Base-by-base conservation (phyloP, 306 rosid species). In the Dryas octopetala region DNA sequence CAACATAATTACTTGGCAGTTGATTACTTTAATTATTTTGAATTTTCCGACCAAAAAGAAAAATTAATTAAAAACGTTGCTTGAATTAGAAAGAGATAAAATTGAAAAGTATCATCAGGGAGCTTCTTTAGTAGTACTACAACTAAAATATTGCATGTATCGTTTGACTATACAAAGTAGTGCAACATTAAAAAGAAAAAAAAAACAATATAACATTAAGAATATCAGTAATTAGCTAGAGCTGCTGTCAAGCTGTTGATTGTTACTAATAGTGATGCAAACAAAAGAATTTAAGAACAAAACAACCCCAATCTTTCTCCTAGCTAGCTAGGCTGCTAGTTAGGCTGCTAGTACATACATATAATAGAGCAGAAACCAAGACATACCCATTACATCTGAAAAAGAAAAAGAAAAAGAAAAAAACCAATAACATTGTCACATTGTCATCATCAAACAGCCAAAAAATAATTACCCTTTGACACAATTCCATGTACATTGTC, bases 401-500 rank as follows among this genome's bases (percentile, higher is more conserved):
- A 44, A 71, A 74, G 43, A 76, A 73, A 75, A 71, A 28, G 32
- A 2, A 28, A 28, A 28, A 32, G 3, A 1, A 70, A 60, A 58
- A 75, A 76, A 19, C 75, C 68, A 82, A 77, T 71, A 53, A 49
- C 83, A 78, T 62, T 58, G 66, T 81, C 73, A 71, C 61, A 84
- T 74, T 80, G 78, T 81, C 63, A 81, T 65, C 74, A 32, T 52
- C 41, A 57, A 28, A 68, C n/a, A 51, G 16, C 83, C 81, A 84
- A 81, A 80, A 84, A 83, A 77, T 14, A 83, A 85, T 83, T 62
- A 68, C 74, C 66, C 77, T 74, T 50, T 71, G 32, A 68, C 3
- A 32, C 64, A 71, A 66, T 71, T 81, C 80, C 62, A 85, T 86
- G 83, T 88, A 83, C 91, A 87, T 74, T 50, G 74, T 77, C 71